Conservation (phyloP, 2,329 filamentous ascomycete species). For the Furcasterigmium sp. region DNA sequence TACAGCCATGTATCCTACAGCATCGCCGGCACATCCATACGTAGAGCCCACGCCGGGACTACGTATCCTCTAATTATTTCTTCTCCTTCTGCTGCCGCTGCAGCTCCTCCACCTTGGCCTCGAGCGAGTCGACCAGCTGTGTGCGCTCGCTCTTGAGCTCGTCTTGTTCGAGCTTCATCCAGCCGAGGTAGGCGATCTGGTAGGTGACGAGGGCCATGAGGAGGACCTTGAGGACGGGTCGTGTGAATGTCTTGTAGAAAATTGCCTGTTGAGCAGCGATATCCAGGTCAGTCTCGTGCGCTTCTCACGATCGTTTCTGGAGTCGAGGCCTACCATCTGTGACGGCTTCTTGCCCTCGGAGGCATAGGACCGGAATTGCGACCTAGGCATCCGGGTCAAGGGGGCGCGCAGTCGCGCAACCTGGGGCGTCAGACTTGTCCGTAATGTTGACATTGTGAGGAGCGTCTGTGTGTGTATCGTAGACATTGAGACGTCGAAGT, state of each 20-base stretch:
- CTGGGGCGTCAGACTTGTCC: not conserved
- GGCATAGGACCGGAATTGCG: not conserved
- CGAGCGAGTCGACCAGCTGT: slow-evolving; percentile 26
- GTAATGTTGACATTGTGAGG: not conserved
- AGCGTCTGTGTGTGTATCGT: not conserved
- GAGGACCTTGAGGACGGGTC: slow-evolving; percentile 68
- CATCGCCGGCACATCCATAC: not conserved
- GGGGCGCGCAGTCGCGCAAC: not conserved
- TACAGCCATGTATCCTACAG: not conserved
- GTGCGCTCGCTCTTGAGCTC: slow-evolving; percentile 54
- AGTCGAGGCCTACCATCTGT: not conserved
- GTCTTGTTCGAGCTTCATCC: slow-evolving; percentile 68
- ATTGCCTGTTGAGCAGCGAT: slow-evolving; percentile 44
- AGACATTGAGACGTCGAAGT: not conserved
- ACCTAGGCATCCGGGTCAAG: not conserved
- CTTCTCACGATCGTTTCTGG: not conserved
- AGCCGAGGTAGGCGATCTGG: slow-evolving; percentile 69
- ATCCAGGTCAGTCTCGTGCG: not conserved
- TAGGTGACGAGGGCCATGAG: slow-evolving; percentile 74
- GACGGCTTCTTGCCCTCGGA: slow-evolving; percentile 1
- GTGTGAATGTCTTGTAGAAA: slow-evolving; percentile 72
- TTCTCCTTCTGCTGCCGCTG: slow-evolving; percentile 18
- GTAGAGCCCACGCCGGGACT: too few species aligned
- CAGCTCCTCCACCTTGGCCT: slow-evolving; percentile 30
- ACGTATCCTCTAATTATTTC: slow-evolving; percentile 11